These are phyloP conservation scores for Auriscalpium orientale DNA, from an alignment of 768 basidiomycete species.

Conservation along the genomic window DNA sequence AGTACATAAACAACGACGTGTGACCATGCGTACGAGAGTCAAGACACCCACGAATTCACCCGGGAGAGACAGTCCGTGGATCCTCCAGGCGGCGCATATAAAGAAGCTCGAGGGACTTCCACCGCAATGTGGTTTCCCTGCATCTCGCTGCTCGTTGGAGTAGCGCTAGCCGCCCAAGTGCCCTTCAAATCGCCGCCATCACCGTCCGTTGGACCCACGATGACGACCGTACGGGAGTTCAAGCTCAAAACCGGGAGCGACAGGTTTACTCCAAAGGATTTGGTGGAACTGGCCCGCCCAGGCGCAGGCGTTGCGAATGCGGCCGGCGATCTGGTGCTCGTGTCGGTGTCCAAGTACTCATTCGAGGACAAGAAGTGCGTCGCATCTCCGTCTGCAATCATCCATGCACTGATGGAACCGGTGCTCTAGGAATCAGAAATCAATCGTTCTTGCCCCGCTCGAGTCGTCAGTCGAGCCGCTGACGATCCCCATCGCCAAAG, in stretches of 20 bases:
- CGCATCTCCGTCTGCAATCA: background rate
- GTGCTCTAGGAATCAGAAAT: constrained; percentile 56
- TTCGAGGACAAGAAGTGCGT: constrained; percentile 68
- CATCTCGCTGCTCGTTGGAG: constrained; percentile 32
- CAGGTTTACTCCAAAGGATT: constrained; percentile 62
- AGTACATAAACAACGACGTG: too few relatives aligned
- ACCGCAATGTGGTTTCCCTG: constrained; percentile 44
- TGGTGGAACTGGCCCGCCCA: constrained; percentile 64
- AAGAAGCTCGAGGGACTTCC: background rate
- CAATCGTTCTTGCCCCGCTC: constrained; percentile 54
- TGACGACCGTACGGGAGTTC: constrained; percentile 32
- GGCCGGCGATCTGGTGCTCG: constrained; percentile 59
- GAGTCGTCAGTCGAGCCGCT: constrained; percentile 41
- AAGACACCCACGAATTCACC: too few relatives aligned
- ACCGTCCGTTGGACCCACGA: constrained; percentile 20
- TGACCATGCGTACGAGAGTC: too few relatives aligned
- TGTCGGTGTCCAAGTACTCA: constrained; percentile 61
- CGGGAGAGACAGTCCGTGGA: too few relatives aligned
- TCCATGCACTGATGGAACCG: background rate
- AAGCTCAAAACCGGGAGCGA: constrained; percentile 49
- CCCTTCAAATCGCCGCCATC: constrained; percentile 31
- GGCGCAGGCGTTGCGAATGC: constrained; percentile 59
- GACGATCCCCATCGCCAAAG: constrained; percentile 55
- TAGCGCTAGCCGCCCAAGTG: constrained; percentile 45
- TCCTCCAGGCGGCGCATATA: background rate